These are phyloP conservation scores for Scedosporium minutisporum DNA, from an alignment of 2,329 filamentous ascomycete genomes.

Conservation along the genomic window DNA sequence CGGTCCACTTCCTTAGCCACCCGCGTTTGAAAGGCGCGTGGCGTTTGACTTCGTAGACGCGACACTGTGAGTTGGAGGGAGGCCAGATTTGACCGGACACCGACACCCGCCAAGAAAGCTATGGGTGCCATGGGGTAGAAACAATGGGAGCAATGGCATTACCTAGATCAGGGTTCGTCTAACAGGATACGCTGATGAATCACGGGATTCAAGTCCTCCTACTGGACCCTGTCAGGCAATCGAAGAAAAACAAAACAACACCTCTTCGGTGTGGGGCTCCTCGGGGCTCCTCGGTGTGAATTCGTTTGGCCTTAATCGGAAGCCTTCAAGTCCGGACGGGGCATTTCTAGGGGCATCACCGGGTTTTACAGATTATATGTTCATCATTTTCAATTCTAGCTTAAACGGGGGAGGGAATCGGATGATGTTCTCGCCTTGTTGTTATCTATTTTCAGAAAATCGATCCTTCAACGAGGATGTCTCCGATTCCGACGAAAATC, in stretches of 20 bases:
- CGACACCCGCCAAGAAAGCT: too few species aligned
- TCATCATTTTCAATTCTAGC: too few species aligned
- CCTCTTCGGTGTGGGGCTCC: not conserved
- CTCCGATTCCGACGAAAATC: not conserved
- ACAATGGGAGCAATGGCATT: not conserved
- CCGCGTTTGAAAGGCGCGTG: not conserved
- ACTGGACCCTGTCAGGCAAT: not conserved
- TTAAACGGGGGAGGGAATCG: too few species aligned
- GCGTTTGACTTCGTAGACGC: not conserved
- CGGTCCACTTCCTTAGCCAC: not conserved
- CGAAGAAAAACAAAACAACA: not conserved
- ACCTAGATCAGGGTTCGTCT: not conserved
- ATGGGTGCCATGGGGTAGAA: not conserved
- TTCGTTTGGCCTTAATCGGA: not conserved
- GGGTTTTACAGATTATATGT: too few species aligned
- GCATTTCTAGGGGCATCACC: not conserved
- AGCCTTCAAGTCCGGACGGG: not conserved
- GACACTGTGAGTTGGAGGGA: not conserved
- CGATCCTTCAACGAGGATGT: not conserved
- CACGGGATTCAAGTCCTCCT: not conserved
- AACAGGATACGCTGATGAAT: not conserved
- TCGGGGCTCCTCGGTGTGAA: not conserved
- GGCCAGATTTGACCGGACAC: too few species aligned
- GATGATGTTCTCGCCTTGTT: too few species aligned
- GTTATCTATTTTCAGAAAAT: not conserved